Percentiles rank a stretch among this genome's conserved stretches.
Evolutionary conservation across 306 rosid genomes (phyloP).

Genomic region (Notholithocarpus densiflorus): DNA sequence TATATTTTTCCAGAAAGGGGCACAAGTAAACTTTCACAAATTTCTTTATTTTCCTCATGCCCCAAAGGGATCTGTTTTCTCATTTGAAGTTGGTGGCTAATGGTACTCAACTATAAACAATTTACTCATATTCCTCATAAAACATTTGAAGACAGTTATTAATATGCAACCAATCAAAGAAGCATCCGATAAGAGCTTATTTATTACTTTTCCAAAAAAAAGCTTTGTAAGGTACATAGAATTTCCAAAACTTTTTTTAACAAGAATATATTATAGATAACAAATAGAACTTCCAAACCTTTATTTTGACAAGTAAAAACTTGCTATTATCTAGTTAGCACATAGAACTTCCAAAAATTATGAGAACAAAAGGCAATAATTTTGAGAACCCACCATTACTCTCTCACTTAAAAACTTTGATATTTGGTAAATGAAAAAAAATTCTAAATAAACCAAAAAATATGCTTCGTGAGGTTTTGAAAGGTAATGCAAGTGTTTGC

Average conservation of each 20-base stretch:
- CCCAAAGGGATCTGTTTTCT: neutral
- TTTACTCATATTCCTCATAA: neutral
- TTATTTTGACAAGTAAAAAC: too few relatives aligned
- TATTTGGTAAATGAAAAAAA: too few relatives aligned
- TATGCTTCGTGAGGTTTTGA: too few relatives aligned
- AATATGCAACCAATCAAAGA: neutral
- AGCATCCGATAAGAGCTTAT: neutral
- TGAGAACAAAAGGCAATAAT: neutral
- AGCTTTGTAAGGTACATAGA: neutral
- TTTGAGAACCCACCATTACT: neutral
- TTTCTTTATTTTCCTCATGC: neutral
- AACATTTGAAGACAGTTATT: neutral
- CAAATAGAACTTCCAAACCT: too few relatives aligned
- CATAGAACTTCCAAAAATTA: neutral
- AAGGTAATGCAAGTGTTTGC: too few relatives aligned
- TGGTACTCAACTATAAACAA: neutral
- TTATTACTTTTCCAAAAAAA: neutral
- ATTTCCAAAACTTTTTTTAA: neutral
- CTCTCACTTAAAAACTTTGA: neutral
- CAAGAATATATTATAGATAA: neutral
- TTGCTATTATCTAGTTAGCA: too few relatives aligned
- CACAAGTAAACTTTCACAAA: neutral
- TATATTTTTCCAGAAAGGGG: neutral
- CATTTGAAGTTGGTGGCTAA: neutral
- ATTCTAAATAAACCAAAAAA: too few relatives aligned